Evolutionary conservation across 2,329 filamentous ascomycete species (phyloP), one percentile per base, ranked within the genome.

Genomic region (Trichoderma sp.): DNA sequence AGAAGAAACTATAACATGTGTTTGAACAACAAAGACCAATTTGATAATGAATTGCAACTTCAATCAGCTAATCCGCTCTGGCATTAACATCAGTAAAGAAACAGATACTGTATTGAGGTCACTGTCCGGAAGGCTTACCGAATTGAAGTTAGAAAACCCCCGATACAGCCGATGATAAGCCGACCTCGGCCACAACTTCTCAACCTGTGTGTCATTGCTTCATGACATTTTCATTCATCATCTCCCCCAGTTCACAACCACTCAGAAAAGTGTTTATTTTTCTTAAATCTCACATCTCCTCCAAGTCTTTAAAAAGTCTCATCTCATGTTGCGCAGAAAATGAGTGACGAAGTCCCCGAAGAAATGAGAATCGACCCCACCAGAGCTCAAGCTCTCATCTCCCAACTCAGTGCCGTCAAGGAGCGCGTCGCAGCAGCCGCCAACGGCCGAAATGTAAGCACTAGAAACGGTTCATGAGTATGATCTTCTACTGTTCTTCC

Each of bases 351-450:
- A 45, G 77, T 81, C 62, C 74, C 79, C 27, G 81, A 82, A 79
- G 86, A 89, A 76, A 93, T 93, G 90, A 90, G 90, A 80, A 85
- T 93, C 77, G 88, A 92, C 78, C 87, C 90, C 0, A 82, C 88
- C 71, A 89, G 93, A 83, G 91, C 92, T 62, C 87, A 89, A 76
- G 86, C 87, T 74, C 90, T 95, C 75, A 82, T 90, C 77, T 87
- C 90, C 33, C 92, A 93, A 81, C 86, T 95, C 76, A 85, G 88
- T 78, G 83, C 87, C 60, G 91, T 94, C 72, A 88, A 87, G 67
- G 86, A 89, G 65, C 89, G 91, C 60, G 85, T 94, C 76, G 82
- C 86, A 38, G 84, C 88, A 53, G 88, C 87, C 62, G 87, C 89
- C 24, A 85, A 86, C 24, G 88, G 88, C 75, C 86, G 89, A 77